These are phyloP conservation scores for Phytopythium ostracodes DNA, from an alignment of 352 stramenopile genomes.

Conservation along the genomic window DNA sequence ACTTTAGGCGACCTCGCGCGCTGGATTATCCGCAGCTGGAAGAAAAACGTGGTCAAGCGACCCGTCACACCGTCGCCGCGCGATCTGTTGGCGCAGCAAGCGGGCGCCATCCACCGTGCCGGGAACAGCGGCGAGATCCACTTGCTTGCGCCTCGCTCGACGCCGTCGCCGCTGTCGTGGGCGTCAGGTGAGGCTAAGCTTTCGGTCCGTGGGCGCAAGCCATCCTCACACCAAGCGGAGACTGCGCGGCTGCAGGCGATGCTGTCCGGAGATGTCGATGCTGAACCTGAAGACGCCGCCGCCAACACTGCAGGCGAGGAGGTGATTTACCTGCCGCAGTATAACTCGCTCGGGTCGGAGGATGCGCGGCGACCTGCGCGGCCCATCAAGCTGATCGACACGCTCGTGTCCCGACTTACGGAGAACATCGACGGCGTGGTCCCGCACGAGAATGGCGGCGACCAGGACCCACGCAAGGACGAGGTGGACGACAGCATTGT, in stretches of 20 bases:
- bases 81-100: slow-evolving; percentile 39
- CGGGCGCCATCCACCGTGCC: slow-evolving; percentile 29
- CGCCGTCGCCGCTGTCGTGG: slow-evolving; percentile 3
- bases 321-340: slow-evolving; percentile 48
- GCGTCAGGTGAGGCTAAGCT: background rate
- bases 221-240: slow-evolving; percentile 11
- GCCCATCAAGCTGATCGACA: slow-evolving; percentile 53
- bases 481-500: slow-evolving; percentile 20
- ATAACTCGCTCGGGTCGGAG: slow-evolving; percentile 63
- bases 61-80: slow-evolving; percentile 31
- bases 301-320: background rate
- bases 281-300: background rate
- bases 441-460: slow-evolving; percentile 18
- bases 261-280: slow-evolving; percentile 6
- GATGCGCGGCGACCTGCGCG: slow-evolving; percentile 43
- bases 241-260: slow-evolving; percentile 19
- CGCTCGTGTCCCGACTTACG: slow-evolving; percentile 47
- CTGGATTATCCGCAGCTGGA: slow-evolving; percentile 64
- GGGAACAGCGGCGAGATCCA: slow-evolving; percentile 26
- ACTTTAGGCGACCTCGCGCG: slow-evolving; percentile 49
- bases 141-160: slow-evolving; percentile 9
- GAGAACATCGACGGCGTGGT: slow-evolving; percentile 49
- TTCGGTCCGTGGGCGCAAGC: slow-evolving; percentile 3
- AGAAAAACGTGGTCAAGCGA: slow-evolving; percentile 39
- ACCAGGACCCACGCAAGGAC: slow-evolving; percentile 13